Conservation (phyloP, 2,329 filamentous ascomycete species). For the Exophiala phaeomuriformis region DNA sequence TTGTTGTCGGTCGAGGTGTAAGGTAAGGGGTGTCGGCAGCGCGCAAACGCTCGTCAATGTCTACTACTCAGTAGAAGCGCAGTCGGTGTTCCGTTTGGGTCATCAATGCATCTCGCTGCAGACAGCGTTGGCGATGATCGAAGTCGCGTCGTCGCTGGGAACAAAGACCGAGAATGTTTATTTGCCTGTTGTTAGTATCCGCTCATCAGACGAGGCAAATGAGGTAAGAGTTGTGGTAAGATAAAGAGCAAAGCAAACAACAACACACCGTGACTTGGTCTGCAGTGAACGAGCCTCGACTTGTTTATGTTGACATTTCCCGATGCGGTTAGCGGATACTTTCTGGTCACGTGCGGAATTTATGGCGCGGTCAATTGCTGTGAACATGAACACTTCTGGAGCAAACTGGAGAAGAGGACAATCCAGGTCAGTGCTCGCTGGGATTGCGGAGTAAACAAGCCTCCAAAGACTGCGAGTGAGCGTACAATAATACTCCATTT, state of each 20-base stretch:
- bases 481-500: background rate
- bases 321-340: background rate
- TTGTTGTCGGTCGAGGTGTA: too few relatives aligned
- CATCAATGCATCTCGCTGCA: background rate
- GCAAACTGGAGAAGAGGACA: background rate
- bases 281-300: background rate
- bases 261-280: background rate
- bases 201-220: background rate
- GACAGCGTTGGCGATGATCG: background rate
- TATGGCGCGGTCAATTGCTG: too few relatives aligned
- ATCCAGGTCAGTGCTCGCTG: background rate
- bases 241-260: background rate
- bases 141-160: background rate
- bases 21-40: too few relatives aligned
- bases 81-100: too few relatives aligned
- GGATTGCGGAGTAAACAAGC: background rate
- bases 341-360: background rate
- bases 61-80: too few relatives aligned
- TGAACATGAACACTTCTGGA: too few relatives aligned
- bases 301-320: background rate
- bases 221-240: background rate
- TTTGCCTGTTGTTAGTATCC: background rate
- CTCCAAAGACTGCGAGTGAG: background rate
- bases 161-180: too few relatives aligned
- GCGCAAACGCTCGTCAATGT: too few relatives aligned